Percentiles rank a stretch among this genome's conserved stretches.
phyloP scores from a whole-genome alignment of 176 grass and related monocot species.

The Pharus latifolius region DNA sequence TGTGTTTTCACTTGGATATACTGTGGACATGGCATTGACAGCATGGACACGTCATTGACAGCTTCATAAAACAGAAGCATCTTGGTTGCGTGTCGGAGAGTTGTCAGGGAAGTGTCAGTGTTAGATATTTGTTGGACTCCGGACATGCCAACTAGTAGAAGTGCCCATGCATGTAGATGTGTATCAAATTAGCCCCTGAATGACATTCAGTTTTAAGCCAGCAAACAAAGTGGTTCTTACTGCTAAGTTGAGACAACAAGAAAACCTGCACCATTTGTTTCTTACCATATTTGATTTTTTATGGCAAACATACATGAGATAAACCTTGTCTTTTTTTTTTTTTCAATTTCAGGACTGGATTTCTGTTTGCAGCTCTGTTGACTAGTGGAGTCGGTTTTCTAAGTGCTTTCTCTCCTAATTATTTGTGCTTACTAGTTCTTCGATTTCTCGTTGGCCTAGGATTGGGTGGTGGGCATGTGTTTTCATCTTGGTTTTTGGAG shows the following conservation, averaged over 20 bases:
- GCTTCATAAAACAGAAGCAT: too few relatives aligned
- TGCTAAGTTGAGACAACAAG: background rate
- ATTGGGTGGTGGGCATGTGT: constrained; percentile 44
- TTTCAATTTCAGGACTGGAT: constrained; percentile 43
- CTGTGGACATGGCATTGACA: too few relatives aligned
- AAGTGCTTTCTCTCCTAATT: constrained; percentile 56
- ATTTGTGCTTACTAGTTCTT: constrained; percentile 35
- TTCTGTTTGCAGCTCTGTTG: constrained; percentile 53
- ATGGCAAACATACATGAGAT: background rate
- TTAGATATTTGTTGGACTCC: too few relatives aligned
- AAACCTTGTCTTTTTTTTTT: background rate
- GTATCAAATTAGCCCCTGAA: background rate
- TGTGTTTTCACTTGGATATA: too few relatives aligned
- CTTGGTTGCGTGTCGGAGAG: too few relatives aligned
- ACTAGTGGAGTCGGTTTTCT: constrained; percentile 46
- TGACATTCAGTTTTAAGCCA: background rate
- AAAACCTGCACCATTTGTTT: background rate
- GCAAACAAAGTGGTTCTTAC: background rate
- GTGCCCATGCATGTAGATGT: too few relatives aligned
- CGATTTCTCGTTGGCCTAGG: constrained; percentile 62
- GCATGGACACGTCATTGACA: too few relatives aligned
- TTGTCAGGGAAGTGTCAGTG: too few relatives aligned
- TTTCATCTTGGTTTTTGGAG: constrained; percentile 72
- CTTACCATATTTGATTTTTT: background rate
- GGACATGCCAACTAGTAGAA: too few relatives aligned